Base-by-base conservation (phyloP, 768 basidiomycete genomes). In the Suillus placidus region DNA sequence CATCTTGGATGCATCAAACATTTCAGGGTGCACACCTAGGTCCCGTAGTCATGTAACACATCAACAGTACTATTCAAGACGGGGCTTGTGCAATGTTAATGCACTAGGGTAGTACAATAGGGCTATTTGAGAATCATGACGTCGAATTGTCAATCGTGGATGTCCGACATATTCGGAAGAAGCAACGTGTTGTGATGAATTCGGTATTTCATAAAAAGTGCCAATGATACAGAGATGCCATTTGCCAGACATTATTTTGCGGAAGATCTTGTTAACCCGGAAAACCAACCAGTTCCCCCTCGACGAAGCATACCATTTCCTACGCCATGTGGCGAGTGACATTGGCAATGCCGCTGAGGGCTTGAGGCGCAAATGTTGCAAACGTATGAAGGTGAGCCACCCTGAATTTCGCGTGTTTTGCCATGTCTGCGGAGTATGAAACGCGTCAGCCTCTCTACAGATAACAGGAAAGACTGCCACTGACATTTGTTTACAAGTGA, bases 401-500 rank as follows among this genome's bases (percentile, higher is more conserved):
- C 74, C 42, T 71, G 70, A 45, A 76, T 75, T 64, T 68, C 51
- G 26, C 75, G 66, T 13, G 76, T 68, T 61, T 73, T 73, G 18
- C 75, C 74, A 30, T 71, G 68, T 56, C 74, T 76, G 26, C 42
- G 20, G n/a, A 66, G 23, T 13, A 34, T 54, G 30, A n/a, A 43
- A 37, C 43, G 34, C 16, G 35, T 34, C n/a, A 54, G 37, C 9
- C 30, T 13, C 13, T 3, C 6, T 3, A 3, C 18, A 4, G 6
- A 12, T 14, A 49, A 32, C n/a, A 32, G 18, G 35, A 37, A 23
- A 51, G 26, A 43, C 38, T 16, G 3, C 47, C 40, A 18, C 74
- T 16, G 67, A 76, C 75, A 32, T 67, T 18, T 70, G 76, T 63
- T 70, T 77, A 8, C 75, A 76, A 23, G 75, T 76, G 47, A 73